phyloP scores from a whole-genome alignment of 345 rosid species.

The Syzygium aromaticum region DNA sequence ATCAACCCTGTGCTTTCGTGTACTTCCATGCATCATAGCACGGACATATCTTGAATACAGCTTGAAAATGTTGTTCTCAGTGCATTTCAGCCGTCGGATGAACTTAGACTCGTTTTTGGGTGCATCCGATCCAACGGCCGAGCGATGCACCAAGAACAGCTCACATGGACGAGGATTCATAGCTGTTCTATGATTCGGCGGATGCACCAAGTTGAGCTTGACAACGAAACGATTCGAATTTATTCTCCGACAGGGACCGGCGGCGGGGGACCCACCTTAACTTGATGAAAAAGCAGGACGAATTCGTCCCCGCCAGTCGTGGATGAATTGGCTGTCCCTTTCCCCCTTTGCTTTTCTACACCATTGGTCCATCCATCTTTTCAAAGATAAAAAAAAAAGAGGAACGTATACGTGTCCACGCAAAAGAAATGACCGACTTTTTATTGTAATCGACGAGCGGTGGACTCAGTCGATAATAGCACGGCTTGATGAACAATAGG shows the following conservation, averaged over 20 bases:
- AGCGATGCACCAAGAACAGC: not conserved
- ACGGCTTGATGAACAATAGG: too few relatives aligned
- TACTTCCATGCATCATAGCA: not conserved
- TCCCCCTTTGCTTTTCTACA: not conserved
- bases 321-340: not conserved
- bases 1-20: not conserved
- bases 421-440: too few relatives aligned
- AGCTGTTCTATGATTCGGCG: not conserved
- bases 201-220: not conserved
- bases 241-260: not conserved
- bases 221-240: not conserved
- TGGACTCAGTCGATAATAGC: fast-evolving
- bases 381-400: not conserved
- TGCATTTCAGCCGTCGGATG: not conserved
- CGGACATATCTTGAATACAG: not conserved
- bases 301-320: not conserved
- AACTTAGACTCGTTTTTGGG: not conserved
- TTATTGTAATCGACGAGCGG: not conserved
- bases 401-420: not conserved
- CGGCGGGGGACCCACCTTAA: not conserved
- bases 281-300: not conserved
- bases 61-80: not conserved
- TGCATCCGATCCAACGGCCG: not conserved
- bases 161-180: not conserved
- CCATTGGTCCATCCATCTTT: not conserved